Percentiles rank a stretch among this genome's conserved stretches.
Evolutionary conservation across 768 basidiomycete species (phyloP).

Genomic region (Daedaleopsis nitida): DNA sequence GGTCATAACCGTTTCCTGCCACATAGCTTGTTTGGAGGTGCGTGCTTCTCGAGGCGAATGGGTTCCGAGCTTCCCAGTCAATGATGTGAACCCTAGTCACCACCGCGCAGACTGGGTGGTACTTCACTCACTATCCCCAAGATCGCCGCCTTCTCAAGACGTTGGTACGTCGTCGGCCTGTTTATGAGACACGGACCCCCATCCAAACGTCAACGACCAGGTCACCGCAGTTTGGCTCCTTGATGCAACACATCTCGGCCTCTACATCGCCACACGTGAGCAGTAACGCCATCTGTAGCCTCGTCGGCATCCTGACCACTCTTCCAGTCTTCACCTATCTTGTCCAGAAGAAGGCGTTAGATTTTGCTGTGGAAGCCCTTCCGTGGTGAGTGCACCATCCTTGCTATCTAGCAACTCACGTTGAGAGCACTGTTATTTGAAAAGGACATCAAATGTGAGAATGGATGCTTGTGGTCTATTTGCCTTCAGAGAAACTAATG

Average conservation of each 20-base stretch:
- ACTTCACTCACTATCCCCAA: conserved; percentile 5
- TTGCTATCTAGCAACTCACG: not conserved
- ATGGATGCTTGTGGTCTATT: not conserved
- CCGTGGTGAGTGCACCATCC: not conserved
- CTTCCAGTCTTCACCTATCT: conserved; percentile 7
- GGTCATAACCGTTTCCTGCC: not conserved
- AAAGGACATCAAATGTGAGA: not conserved
- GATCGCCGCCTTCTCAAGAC: conserved; percentile 4
- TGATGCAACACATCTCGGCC: conserved; percentile 4
- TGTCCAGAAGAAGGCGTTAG: not conserved
- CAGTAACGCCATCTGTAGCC: no score
- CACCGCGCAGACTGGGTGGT: conserved; percentile 9
- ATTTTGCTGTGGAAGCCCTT: not conserved
- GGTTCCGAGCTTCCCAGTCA: not conserved
- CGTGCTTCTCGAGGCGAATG: not conserved
- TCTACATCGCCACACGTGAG: conserved; percentile 10
- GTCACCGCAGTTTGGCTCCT: conserved; percentile 4
- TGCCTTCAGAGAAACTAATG: not conserved
- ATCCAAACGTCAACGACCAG: not conserved
- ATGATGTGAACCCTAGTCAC: not conserved
- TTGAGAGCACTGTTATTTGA: not conserved
- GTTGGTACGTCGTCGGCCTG: not conserved
- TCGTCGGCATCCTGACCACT: not conserved
- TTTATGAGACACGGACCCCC: not conserved
- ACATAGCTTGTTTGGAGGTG: conserved; percentile 11